These are phyloP conservation scores for Suillus lakei DNA, from an alignment of 768 basidiomycete genomes.

Conservation along the genomic window DNA sequence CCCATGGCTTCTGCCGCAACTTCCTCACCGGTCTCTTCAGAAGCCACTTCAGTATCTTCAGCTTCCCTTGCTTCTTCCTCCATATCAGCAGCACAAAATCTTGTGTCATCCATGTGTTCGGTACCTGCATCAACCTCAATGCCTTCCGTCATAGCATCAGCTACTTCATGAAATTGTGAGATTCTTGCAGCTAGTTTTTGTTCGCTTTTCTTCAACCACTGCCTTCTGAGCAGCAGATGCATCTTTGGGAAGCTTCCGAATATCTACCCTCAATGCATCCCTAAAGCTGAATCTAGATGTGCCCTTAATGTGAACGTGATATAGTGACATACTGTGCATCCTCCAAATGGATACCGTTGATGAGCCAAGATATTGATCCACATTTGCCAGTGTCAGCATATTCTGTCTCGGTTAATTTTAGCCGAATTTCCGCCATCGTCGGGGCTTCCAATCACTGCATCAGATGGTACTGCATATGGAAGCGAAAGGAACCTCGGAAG, in stretches of 20 bases:
- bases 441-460: not conserved
- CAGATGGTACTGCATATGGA: no score
- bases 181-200: not conserved
- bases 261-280: conserved; percentile 8
- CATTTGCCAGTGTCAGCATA: not conserved
- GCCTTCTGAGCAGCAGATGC: conserved; percentile 3
- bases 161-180: not conserved
- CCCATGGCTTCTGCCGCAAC: conserved; percentile 2
- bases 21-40: not conserved
- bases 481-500: not conserved
- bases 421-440: conserved; percentile 6
- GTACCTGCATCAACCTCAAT: not conserved
- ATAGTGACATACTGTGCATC: conserved; percentile 6
- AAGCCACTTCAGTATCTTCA: not conserved
- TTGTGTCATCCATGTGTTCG: not conserved
- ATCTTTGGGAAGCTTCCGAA: conserved; percentile 5
- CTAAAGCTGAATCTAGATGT: no score
- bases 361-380: conserved; percentile 7
- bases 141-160: not conserved
- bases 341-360: conserved; percentile 9
- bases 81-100: not conserved
- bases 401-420: not conserved
- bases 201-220: not conserved
- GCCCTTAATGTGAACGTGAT: no score
- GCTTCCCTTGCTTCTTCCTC: not conserved